These are phyloP conservation scores for Pythium plurisporium DNA, from an alignment of 352 stramenopile genomes.

Conservation along the genomic window DNA sequence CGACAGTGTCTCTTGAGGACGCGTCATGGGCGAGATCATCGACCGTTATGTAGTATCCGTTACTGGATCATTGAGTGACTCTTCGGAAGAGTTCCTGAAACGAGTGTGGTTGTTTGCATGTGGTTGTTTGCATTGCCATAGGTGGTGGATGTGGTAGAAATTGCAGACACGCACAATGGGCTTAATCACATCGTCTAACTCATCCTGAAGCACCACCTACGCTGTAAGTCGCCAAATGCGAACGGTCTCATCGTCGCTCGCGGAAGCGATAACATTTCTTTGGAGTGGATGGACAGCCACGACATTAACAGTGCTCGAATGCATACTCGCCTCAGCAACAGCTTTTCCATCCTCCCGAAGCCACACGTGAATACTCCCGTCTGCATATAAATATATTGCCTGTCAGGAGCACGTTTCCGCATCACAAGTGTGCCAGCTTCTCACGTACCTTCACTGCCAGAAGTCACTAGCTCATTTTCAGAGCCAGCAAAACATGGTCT, in stretches of 20 bases:
- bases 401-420: not conserved
- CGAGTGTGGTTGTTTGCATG: no score
- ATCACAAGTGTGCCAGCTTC: not conserved
- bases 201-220: not conserved
- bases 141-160: no score
- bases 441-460: slow-evolving; percentile 63
- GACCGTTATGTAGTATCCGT: not conserved
- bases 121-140: no score
- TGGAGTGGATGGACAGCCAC: slow-evolving; percentile 49
- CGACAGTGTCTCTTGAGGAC: slow-evolving; percentile 5
- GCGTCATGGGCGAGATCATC: not conserved
- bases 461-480: slow-evolving; percentile 50
- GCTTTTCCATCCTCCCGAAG: slow-evolving; percentile 44
- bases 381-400: no score
- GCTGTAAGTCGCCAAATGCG: slow-evolving; percentile 22
- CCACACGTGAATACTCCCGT: slow-evolving; percentile 61
- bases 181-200: not conserved
- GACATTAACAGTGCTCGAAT: slow-evolving; percentile 73
- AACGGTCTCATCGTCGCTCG: slow-evolving; percentile 74
- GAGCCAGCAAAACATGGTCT: slow-evolving; percentile 54
- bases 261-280: slow-evolving; percentile 51
- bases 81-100: not conserved
- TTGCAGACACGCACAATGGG: no score
- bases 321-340: slow-evolving; percentile 33
- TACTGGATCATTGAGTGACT: not conserved